These are phyloP conservation scores for Annona squamosa DNA, from an alignment of 164 flowering plant genomes.

Conservation along the genomic window DNA sequence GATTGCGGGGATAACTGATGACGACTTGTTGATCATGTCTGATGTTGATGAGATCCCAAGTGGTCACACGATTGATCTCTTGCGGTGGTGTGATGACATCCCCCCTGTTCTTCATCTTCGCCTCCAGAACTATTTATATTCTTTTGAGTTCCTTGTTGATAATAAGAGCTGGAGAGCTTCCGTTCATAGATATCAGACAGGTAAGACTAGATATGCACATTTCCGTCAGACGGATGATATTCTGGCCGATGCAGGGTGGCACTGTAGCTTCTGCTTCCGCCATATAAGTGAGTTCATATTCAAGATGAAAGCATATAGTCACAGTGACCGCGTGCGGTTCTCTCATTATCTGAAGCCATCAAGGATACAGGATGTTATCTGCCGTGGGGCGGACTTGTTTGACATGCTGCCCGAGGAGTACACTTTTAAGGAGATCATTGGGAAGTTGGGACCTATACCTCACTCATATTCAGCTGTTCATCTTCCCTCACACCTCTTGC, in stretches of 20 bases:
- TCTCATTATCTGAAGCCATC: constrained; percentile 56
- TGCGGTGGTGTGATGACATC: constrained; percentile 89
- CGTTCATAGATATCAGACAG: constrained; percentile 54
- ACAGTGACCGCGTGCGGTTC: constrained; percentile 70
- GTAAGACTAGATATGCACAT: constrained; percentile 81
- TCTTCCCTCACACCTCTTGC: constrained; percentile 61
- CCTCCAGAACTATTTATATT: constrained; percentile 70
- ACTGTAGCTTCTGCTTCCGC: constrained; percentile 94
- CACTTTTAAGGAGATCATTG: constrained; percentile 77
- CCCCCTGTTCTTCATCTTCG: constrained; percentile 74
- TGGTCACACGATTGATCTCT: constrained; percentile 69
- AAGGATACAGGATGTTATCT: constrained; percentile 70
- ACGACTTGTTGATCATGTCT: constrained; percentile 86
- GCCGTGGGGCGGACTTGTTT: constrained; percentile 68
- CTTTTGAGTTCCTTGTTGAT: constrained; percentile 65
- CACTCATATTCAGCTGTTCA: constrained; percentile 79
- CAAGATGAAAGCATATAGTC: constrained; percentile 97
- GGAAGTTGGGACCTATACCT: constrained; percentile 77
- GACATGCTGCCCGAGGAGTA: constrained; percentile 97
- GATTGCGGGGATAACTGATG: constrained; percentile 80
- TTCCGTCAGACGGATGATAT: constrained; percentile 62
- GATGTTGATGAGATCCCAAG: constrained; percentile 96
- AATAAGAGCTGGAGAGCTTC: constrained; percentile 89
- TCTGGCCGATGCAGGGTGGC: constrained; percentile 90
- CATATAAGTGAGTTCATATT: constrained; percentile 70